Evolutionary conservation across 192 early-diverging fungal genomes (phyloP).

Genomic region (Backusella sp.): DNA sequence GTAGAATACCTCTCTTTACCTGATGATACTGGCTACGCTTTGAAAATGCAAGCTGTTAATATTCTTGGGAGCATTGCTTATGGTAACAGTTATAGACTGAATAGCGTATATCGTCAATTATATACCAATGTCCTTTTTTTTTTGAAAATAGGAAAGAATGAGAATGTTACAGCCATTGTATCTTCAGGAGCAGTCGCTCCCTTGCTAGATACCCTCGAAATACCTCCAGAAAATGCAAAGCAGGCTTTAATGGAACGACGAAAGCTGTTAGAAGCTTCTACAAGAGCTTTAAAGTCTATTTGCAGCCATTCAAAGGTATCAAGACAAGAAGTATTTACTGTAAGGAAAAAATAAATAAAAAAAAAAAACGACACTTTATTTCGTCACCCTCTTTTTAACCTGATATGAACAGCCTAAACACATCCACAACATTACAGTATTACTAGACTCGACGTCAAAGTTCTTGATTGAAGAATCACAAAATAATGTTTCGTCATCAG

Average conservation of each 20-base stretch:
- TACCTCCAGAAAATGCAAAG: constrained; percentile 14
- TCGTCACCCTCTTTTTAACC: not conserved
- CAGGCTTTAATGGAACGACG: constrained; percentile 34
- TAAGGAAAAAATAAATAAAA: constrained; percentile 13
- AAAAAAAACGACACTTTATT: not conserved
- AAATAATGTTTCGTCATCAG: constrained; percentile 14
- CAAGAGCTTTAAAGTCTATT: constrained; percentile 66
- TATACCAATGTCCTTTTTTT: not conserved
- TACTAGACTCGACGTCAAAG: constrained; percentile 41
- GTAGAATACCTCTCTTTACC: constrained; percentile 48
- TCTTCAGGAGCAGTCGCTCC: constrained; percentile 56
- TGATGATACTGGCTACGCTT: constrained; percentile 33
- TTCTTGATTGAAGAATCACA: constrained; percentile 12
- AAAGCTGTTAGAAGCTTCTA: constrained; percentile 65
- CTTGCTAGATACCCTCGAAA: constrained; percentile 43
- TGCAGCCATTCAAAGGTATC: constrained; percentile 52
- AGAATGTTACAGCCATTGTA: constrained; percentile 56
- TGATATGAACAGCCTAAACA: constrained; percentile 38
- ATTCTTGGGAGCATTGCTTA: constrained; percentile 69
- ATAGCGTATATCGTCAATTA: not conserved
- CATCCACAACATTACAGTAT: constrained; percentile 39
- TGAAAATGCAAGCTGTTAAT: constrained; percentile 62
- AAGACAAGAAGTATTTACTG: constrained; percentile 48
- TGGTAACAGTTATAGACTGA: constrained; percentile 36
- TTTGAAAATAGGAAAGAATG: constrained; percentile 49